A percentile compares a stretch with the other conserved stretches of the same genome.
Conservation (phyloP, 1,284 basidiomycete genomes). For the Grifola frondosa region DNA sequence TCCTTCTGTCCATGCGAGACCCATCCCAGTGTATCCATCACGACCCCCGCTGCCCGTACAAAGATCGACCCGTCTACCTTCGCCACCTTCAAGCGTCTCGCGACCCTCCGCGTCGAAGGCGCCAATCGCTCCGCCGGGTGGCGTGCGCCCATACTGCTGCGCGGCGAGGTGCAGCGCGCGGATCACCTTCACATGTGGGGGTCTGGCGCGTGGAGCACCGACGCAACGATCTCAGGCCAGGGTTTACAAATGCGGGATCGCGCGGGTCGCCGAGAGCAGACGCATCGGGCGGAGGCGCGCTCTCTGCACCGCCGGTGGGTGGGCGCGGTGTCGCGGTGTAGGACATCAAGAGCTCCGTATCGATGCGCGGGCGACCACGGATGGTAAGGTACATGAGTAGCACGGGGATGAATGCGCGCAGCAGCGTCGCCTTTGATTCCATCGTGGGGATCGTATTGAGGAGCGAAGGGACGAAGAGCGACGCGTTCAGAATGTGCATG, state of each 20-base stretch:
- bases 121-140: conserved; percentile 45
- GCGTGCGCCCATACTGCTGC: conserved; percentile 46
- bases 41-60: conserved; percentile 58
- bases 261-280: conserved; percentile 38
- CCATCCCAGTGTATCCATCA: conserved; percentile 66
- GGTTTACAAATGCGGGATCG: conserved; percentile 43
- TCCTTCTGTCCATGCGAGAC: conserved; percentile 47
- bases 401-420: conserved; percentile 47
- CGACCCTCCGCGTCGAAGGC: conserved; percentile 36
- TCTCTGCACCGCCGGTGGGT: conserved; percentile 8
- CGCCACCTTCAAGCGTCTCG: conserved; percentile 45
- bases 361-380: conserved; percentile 60
- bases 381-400: conserved; percentile 45
- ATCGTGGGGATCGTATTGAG: conserved; percentile 37
- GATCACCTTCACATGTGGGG: conserved; percentile 62
- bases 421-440: conserved; percentile 44
- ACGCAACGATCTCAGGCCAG: conserved; percentile 62
- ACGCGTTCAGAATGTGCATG: conserved; percentile 67
- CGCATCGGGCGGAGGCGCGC: conserved; percentile 18
- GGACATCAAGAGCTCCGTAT: conserved; percentile 54
- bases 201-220: conserved; percentile 55
- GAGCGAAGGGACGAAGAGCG: conserved; percentile 58
- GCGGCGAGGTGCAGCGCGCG: conserved; percentile 55
- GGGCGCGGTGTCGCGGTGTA: conserved; percentile 47
- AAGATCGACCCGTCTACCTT: conserved; percentile 64